These are phyloP conservation scores for Diaporthe ampelina DNA, from an alignment of 2,329 filamentous ascomycete species.

Conservation along the genomic window DNA sequence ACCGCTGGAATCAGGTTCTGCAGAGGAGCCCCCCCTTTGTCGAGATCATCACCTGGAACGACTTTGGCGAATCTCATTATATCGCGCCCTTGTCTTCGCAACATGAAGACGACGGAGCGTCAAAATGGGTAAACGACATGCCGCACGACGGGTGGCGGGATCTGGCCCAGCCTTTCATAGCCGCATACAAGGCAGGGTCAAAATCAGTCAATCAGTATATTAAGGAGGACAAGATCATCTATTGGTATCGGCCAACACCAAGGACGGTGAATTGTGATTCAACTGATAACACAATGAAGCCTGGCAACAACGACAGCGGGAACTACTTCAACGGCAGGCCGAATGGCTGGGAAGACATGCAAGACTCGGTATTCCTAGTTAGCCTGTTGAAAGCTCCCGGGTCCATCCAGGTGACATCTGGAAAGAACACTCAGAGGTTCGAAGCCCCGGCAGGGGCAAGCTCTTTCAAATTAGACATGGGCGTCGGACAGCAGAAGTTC, in stretches of 20 bases:
- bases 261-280: slow-evolving; percentile 61
- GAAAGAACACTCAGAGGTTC: slow-evolving; percentile 57
- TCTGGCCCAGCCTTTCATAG: slow-evolving; percentile 67
- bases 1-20: slow-evolving; percentile 40
- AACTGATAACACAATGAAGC: slow-evolving; percentile 65
- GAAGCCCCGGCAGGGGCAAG: slow-evolving; percentile 61
- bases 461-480: slow-evolving; percentile 61
- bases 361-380: slow-evolving; percentile 67
- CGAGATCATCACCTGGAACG: slow-evolving; percentile 41
- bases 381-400: slow-evolving; percentile 61
- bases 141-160: slow-evolving; percentile 68
- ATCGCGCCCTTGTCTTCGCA: slow-evolving; percentile 39
- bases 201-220: slow-evolving; percentile 55
- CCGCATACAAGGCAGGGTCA: slow-evolving; percentile 64
- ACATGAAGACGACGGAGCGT: slow-evolving; percentile 41
- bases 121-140: slow-evolving; percentile 47
- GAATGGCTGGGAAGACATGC: slow-evolving; percentile 63
- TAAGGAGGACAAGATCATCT: slow-evolving; percentile 63
- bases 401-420: slow-evolving; percentile 60
- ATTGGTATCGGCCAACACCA: slow-evolving; percentile 69
- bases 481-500: slow-evolving; percentile 62
- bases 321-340: slow-evolving; percentile 67
- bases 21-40: slow-evolving; percentile 37
- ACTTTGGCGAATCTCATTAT: slow-evolving; percentile 43
- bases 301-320: slow-evolving; percentile 59